Evolutionary conservation across 176 grass and related monocot species (phyloP), one percentile per base, ranked within the genome.

Genomic region (Thinopyrum elongatum): DNA sequence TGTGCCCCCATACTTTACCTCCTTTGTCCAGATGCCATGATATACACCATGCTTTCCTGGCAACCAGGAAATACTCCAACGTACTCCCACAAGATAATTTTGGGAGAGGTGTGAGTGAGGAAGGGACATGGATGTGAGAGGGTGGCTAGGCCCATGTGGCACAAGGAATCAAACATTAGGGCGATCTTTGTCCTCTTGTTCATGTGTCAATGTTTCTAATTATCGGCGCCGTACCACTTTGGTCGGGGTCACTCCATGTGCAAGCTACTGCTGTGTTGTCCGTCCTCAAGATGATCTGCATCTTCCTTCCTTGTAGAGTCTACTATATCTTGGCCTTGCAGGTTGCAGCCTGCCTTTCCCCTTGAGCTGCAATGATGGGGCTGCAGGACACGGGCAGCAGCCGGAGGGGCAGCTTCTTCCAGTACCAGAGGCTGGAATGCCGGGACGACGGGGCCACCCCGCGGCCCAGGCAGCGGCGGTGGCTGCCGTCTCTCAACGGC

Each of bases 81-180:
- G 61, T 80, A 68, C 76, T 58, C 59, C 47, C n/a, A 49, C 76
- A 63, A 70, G 21, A 36, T 33, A 33, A 64, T 42, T 17, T 19
- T 38, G 25, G 23, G 69, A 84, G 35, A 49, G n/a, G 38, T 49
- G 44, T 62, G 34, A 76, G 34, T 68, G 85, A 27, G 31, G 81
- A 51, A 53, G 77, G 90, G 82, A 88, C 86, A 65, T 81, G 77
- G 90, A 87, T 88, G 86, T 85, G 90, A 91, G 70, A 88, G 85
- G 62, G 16, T 84, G 51, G 23, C 63, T 88, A 81, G 70, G 33
- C 76, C 85, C 86, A 91, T 91, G 90, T 91, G 90, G 87, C 66
- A 68, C 33, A 22, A 71, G 90, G 90, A 91, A 88, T 88, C 90
- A 87, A 67, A 57, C 76, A 84, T 87, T 87, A 84, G 81, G 39